A percentile compares a stretch with the other conserved stretches of the same genome.
Evolutionary conservation across 2,329 filamentous ascomycete species (phyloP).

Genomic region (Cladorrhinum sp.): DNA sequence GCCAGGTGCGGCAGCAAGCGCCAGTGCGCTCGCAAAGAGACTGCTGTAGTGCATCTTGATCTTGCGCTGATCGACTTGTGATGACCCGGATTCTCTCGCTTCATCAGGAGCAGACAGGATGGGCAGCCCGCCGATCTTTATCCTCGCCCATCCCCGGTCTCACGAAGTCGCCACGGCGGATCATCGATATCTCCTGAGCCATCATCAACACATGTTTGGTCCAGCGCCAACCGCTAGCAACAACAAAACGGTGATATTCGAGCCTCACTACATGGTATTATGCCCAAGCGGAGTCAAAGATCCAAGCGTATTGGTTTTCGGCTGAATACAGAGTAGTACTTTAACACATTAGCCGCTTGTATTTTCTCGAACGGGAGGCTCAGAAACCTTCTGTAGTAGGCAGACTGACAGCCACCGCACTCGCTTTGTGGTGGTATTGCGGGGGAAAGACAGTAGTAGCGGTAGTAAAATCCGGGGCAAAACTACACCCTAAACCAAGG

Average conservation of each 20-base stretch:
- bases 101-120: background rate
- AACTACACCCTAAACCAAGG: background rate
- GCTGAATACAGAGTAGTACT: constrained; percentile 4
- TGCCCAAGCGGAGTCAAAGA: background rate
- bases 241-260: background rate
- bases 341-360: background rate
- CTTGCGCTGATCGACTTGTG: background rate
- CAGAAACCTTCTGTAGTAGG: constrained; percentile 2
- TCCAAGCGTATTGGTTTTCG: background rate
- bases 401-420: background rate
- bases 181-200: background rate
- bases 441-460: background rate
- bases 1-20: constrained; percentile 13
- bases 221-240: background rate
- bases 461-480: constrained; percentile 2
- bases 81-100: background rate
- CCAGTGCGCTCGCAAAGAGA: constrained; percentile 14
- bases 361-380: background rate
- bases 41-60: constrained; percentile 15
- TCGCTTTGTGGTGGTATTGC: background rate
- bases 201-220: background rate
- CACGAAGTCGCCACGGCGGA: background rate
- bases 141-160: background rate
- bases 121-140: constrained; percentile 1
- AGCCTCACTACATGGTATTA: background rate